Conservation (phyloP, 2,329 filamentous ascomycete species). For the Cercospora zeina region DNA sequence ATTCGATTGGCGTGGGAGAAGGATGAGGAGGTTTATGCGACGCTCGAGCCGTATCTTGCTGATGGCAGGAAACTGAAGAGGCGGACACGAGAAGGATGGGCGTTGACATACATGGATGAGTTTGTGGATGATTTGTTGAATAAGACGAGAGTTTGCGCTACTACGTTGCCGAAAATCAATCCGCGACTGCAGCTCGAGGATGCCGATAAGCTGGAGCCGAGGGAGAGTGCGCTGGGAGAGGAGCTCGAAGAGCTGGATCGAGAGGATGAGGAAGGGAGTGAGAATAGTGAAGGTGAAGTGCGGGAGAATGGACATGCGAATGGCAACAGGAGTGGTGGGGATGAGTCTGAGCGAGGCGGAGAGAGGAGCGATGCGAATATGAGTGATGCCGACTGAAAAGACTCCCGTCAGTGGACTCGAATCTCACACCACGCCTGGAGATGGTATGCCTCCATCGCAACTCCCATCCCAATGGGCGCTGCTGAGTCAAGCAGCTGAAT, state of each 20-base stretch:
- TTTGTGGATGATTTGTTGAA: constrained; percentile 90
- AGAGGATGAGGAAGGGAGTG: constrained; percentile 51
- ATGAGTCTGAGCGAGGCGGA: constrained; percentile 9
- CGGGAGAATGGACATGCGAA: constrained; percentile 23
- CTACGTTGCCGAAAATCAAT: constrained; percentile 88
- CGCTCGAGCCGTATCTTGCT: constrained; percentile 77
- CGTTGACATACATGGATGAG: constrained; percentile 79
- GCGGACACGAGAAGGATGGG: constrained; percentile 71
- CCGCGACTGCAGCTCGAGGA: constrained; percentile 82
- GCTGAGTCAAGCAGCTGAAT: neutral
- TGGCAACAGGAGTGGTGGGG: constrained; percentile 21
- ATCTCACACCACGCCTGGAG: neutral
- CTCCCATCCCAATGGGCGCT: neutral
- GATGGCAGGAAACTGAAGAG: constrained; percentile 83
- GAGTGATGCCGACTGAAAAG: constrained; percentile 28
- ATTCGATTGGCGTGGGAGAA: constrained; percentile 82
- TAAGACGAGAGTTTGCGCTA: constrained; percentile 87
- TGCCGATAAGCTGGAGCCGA: constrained; percentile 79
- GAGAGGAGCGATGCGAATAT: constrained; percentile 21
- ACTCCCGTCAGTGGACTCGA: neutral
- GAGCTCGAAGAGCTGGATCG: constrained; percentile 69
- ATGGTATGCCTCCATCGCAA: neutral
- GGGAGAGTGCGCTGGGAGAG: constrained; percentile 79
- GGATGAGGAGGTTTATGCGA: constrained; percentile 76
- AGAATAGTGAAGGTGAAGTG: constrained; percentile 30